Conservation (phyloP, 345 rosid species). For the Hibiscus trionum region DNA sequence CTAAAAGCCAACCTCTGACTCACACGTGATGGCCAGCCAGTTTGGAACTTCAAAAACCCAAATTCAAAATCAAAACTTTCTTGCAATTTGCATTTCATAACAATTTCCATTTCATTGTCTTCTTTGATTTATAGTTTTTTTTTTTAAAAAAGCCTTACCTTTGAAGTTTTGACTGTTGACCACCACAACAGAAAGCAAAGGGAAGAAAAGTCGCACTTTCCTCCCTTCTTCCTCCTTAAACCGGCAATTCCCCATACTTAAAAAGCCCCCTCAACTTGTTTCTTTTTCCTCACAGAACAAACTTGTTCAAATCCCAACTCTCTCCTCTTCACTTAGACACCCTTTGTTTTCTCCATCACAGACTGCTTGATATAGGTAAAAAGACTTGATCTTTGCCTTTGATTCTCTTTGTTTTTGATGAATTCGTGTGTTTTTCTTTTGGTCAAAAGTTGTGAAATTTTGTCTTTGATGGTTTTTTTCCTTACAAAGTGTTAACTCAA, state of each 20-base stretch:
- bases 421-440: not conserved
- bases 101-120: constrained; percentile 11
- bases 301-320: too few species aligned
- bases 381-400: not conserved
- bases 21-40: constrained; percentile 30
- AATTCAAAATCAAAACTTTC: not conserved
- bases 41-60: not conserved
- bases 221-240: constrained; percentile 42
- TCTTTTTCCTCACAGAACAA: constrained; percentile 3
- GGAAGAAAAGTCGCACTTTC: constrained; percentile 65
- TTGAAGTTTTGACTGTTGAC: constrained; percentile 61
- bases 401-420: not conserved
- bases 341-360: not conserved
- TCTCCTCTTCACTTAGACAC: not conserved
- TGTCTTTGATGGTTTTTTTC: not conserved
- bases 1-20: not conserved
- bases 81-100: constrained; percentile 12
- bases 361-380: constrained; percentile 18
- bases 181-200: constrained; percentile 7
- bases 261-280: constrained; percentile 18
- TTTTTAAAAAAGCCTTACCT: not conserved
- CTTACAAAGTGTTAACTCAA: not conserved
- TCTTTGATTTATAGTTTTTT: not conserved
- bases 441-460: constrained; percentile 12
- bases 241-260: constrained; percentile 19